Conservation (phyloP, 257 asterid species). For the Ehretia macrophylla region DNA sequence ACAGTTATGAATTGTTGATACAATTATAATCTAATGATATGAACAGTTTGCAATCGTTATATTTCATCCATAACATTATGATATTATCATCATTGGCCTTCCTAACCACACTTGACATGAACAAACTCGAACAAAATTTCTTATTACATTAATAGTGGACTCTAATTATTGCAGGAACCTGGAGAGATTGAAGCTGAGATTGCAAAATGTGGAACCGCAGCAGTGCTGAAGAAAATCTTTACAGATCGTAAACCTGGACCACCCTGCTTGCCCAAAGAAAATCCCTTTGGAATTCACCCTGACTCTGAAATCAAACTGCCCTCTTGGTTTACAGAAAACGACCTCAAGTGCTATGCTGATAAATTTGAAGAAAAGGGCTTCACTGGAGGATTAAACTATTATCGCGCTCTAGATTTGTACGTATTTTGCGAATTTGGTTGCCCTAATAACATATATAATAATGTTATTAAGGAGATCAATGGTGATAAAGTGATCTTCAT, state of each 20-base stretch:
- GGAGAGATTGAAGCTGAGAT: constrained; percentile 77
- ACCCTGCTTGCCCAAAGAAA: constrained; percentile 51
- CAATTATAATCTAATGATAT: no score
- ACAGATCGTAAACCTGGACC: constrained; percentile 60
- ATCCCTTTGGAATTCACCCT: constrained; percentile 42
- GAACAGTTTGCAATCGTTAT: no score
- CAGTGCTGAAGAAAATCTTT: constrained; percentile 61
- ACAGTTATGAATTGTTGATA: no score
- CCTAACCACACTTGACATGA: no score
- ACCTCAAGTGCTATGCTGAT: constrained; percentile 52
- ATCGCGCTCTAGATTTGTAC: constrained; percentile 73
- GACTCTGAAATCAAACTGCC: constrained; percentile 39
- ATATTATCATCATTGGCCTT: no score
- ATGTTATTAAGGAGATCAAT: no score
- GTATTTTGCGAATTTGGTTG: constrained; percentile 1
- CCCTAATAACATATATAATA: no score
- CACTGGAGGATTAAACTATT: constrained; percentile 88
- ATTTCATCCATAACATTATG: no score
- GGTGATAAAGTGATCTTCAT: no score
- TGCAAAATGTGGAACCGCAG: constrained; percentile 50
- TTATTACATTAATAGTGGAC: neutral
- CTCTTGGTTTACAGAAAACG: constrained; percentile 59
- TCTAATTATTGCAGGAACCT: constrained; percentile 37
- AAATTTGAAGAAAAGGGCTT: constrained; percentile 62
- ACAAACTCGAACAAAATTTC: no score